Evolutionary conservation across 2,329 filamentous ascomycete genomes (phyloP).

Genomic region (Penicillium sp.): DNA sequence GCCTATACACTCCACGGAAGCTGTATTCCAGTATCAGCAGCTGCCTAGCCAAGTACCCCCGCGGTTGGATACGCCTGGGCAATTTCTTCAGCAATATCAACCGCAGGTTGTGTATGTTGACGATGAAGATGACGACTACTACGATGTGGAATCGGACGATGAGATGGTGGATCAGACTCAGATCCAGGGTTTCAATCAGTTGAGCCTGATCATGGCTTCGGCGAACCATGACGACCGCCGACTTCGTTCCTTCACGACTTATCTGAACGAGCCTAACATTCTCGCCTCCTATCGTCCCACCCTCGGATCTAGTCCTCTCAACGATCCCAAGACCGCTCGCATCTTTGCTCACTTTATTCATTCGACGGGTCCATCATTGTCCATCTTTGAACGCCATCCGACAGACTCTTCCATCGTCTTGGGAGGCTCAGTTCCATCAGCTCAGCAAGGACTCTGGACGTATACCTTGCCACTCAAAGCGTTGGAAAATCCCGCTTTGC

Average conservation of each 20-base stretch:
- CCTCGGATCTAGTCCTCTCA: constrained; percentile 69
- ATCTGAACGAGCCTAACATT: constrained; percentile 50
- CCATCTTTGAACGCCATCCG: constrained; percentile 81
- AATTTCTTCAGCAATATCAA: constrained; percentile 18
- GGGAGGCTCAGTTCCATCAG: constrained; percentile 61
- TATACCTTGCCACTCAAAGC: constrained; percentile 83
- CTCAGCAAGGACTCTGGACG: constrained; percentile 63
- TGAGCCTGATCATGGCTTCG: constrained; percentile 48
- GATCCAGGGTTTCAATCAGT: constrained; percentile 38
- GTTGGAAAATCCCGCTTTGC: constrained; percentile 78
- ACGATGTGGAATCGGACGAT: constrained; percentile 64
- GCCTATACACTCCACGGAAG: constrained; percentile 5
- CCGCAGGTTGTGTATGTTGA: constrained; percentile 46
- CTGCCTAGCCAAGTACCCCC: constrained; percentile 4
- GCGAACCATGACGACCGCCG: constrained; percentile 51
- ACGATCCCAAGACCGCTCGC: constrained; percentile 74
- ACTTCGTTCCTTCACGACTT: constrained; percentile 52
- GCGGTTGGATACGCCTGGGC: constrained; percentile 9
- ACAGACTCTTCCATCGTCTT: constrained; percentile 71
- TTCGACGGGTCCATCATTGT: constrained; percentile 82
- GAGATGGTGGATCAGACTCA: constrained; percentile 50
- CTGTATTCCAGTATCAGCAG: constrained; percentile 18
- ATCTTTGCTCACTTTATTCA: constrained; percentile 93
- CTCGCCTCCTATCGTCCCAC: constrained; percentile 69
- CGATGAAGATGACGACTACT: constrained; percentile 63